Conservation (phyloP, 169 alveolate species). For the Plasmodium chabaudi region DNA sequence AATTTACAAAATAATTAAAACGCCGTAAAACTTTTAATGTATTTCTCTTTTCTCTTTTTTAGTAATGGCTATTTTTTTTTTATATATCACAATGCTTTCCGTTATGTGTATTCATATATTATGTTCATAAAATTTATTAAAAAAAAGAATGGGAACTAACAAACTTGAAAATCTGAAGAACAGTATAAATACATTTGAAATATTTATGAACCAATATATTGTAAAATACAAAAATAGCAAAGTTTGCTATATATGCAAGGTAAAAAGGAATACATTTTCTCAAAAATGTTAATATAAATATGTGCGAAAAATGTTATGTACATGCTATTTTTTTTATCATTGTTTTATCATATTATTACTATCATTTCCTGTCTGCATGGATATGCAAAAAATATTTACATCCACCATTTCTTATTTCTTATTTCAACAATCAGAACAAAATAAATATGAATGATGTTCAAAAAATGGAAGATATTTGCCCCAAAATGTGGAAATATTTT, state of each 20-base stretch:
- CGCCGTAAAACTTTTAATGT: no score
- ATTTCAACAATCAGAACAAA: slow-evolving; percentile 17
- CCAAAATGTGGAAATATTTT: slow-evolving; percentile 64
- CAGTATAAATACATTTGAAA: slow-evolving; percentile 18
- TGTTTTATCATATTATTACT: not conserved
- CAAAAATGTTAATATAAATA: not conserved
- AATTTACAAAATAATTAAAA: no score
- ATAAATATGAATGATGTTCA: slow-evolving; percentile 30
- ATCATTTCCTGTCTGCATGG: not conserved
- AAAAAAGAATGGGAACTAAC: slow-evolving; percentile 10
- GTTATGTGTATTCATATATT: no score
- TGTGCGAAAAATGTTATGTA: not conserved
- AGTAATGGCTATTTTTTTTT: no score
- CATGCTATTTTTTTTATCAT: not conserved
- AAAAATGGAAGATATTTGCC: slow-evolving; percentile 61
- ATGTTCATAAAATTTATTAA: not conserved
- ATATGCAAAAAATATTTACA: not conserved
- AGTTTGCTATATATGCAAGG: slow-evolving; percentile 55
- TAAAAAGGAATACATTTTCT: not conserved
- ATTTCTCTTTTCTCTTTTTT: not conserved
- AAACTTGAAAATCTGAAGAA: slow-evolving; percentile 22
- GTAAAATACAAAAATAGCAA: slow-evolving; percentile 51
- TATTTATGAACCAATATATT: slow-evolving; percentile 54
- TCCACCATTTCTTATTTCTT: slow-evolving; percentile 7
- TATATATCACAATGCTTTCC: no score